Evolutionary conservation across 2,329 filamentous ascomycete genomes (phyloP), one percentile per base, ranked within the genome.

Genomic region (Amphichorda felina): DNA sequence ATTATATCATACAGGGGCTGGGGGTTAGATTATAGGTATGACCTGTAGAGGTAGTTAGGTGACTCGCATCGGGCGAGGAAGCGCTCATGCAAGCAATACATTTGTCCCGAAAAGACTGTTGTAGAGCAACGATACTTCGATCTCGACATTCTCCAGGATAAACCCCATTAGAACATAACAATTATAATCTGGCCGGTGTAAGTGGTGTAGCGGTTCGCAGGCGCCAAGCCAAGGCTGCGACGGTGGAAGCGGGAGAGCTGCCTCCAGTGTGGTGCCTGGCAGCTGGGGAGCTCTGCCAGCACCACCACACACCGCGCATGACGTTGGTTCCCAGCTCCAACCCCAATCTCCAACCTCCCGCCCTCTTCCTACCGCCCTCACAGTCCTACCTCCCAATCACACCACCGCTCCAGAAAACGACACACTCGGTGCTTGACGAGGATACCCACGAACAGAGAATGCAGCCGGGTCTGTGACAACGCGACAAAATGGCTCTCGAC

Each of bases 401-500:
- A 31, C 29, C 4, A 31, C 29, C 4, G 29, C 29, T 10, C 15
- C 29, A 18, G 25, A 10, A 24, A 24, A 10, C 21, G 21, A 6
- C 10, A 24, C 21, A 24, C 21, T 24, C 21, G 10, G 6, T 10
- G 21, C 21, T 24, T 10, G 21, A 24, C 10, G 10, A 24, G 31
- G 18, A 25, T 16, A n/a, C 13, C 21, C 21, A 24, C 21, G 6
- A 10, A 6, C 21, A 6, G 21, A 24, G 21, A 10, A 24, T 24
- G 21, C 21, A 6, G 21, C 21, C 10, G 21, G 6, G 10, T 6
- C 21, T 24, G 21, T 24, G 21, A 24, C 21, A 24, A 24, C 15
- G n/a, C n/a, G n/a, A n/a, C 19, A 43, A 37, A 41, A 61, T 61
- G 57, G 54, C 56, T 37, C 50, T 60, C 45, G 51, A 58, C 48